A percentile compares a stretch with the other conserved stretches of the same genome.
phyloP scores from a whole-genome alignment of 495 filamentous ascomycete species.

The Penicillium robsamsonii region DNA sequence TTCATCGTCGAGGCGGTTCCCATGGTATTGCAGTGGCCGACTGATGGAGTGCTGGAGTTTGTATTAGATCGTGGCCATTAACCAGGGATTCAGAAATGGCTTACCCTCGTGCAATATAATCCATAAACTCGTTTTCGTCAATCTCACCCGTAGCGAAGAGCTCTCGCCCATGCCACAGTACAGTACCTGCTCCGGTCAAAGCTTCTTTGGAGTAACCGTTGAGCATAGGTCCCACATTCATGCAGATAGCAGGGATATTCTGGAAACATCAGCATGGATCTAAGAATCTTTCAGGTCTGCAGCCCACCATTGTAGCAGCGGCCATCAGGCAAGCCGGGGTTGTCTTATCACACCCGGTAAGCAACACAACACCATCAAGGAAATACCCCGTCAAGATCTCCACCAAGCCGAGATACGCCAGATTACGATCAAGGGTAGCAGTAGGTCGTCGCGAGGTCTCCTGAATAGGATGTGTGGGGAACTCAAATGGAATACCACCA shows the following conservation, averaged over 20 bases:
- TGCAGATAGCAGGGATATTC: conserved; percentile 55
- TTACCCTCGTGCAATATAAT: conserved; percentile 49
- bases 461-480: conserved; percentile 57
- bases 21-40: conserved; percentile 58
- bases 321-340: conserved; percentile 57
- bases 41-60: conserved; percentile 43
- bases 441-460: conserved; percentile 51
- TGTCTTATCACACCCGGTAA: conserved; percentile 60
- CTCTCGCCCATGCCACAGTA: conserved; percentile 53
- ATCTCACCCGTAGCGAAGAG: conserved; percentile 53
- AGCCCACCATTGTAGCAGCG: conserved; percentile 52
- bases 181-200: conserved; percentile 46
- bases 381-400: conserved; percentile 53
- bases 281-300: not conserved
- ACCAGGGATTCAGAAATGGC: conserved; percentile 1
- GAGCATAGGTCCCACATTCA: conserved; percentile 57
- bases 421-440: conserved; percentile 52
- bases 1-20: conserved; percentile 60
- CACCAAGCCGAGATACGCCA: conserved; percentile 52
- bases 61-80: conserved; percentile 7
- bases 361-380: conserved; percentile 53
- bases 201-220: conserved; percentile 48
- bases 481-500: conserved; percentile 55
- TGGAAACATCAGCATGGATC: conserved; percentile 12
- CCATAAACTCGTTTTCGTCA: conserved; percentile 45